These are phyloP conservation scores for Tubosaeta sp. DNA, from an alignment of 768 basidiomycete genomes.

Conservation along the genomic window DNA sequence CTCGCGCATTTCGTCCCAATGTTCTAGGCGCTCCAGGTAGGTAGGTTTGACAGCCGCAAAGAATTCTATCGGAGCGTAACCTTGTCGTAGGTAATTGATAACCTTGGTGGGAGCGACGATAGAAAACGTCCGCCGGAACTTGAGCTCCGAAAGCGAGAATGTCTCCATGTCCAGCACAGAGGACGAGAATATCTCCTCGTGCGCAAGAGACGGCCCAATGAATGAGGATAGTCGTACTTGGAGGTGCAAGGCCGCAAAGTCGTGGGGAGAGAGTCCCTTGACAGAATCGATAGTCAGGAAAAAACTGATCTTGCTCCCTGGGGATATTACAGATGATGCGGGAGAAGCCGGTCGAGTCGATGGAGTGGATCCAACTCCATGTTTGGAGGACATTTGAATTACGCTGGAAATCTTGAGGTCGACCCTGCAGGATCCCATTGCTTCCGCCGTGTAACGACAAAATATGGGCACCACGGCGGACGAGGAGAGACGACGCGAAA, in stretches of 20 bases:
- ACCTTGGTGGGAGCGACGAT: constrained; percentile 73
- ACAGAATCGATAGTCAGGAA: constrained; percentile 82
- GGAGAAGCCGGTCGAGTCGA: constrained; percentile 78
- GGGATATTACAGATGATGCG: constrained; percentile 56
- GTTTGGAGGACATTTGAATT: constrained; percentile 50
- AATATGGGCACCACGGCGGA: constrained; percentile 82
- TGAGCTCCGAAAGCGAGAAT: constrained; percentile 71
- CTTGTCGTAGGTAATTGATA: constrained; percentile 62
- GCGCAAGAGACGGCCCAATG: constrained; percentile 59
- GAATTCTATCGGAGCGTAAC: constrained; percentile 86
- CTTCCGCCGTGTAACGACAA: constrained; percentile 91
- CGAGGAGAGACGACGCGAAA: constrained; percentile 72
- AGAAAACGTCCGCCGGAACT: constrained; percentile 79
- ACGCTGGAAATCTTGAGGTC: constrained; percentile 79
- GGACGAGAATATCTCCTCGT: constrained; percentile 84
- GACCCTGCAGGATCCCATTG: constrained; percentile 90
- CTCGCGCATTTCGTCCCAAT: constrained; percentile 93
- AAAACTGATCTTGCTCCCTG: constrained; percentile 81
- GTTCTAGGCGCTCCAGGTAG: constrained; percentile 84
- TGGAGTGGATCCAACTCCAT: constrained; percentile 54
- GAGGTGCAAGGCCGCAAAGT: constrained; percentile 81
- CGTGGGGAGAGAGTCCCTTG: constrained; percentile 84
- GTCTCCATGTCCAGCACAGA: constrained; percentile 67
- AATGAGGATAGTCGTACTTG: constrained; percentile 89
- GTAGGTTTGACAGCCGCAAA: constrained; percentile 79